Percentiles rank a stretch among this genome's conserved stretches.
Evolutionary conservation across 768 basidiomycete genomes (phyloP).

Genomic region (Lentinula sp.): DNA sequence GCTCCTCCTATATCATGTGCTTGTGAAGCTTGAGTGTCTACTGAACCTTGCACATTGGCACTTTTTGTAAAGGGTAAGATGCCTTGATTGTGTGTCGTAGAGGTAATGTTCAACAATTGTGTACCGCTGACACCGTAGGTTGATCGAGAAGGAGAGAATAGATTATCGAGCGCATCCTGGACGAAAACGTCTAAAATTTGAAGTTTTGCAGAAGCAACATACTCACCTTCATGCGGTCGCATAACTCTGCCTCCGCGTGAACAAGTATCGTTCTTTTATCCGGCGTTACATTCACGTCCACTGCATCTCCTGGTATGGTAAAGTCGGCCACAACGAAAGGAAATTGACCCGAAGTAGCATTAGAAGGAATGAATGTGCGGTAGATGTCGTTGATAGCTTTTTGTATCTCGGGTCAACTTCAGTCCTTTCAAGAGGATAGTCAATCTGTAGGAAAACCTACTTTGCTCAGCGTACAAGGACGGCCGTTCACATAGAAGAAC

Average conservation of each 20-base stretch:
- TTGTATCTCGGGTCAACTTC: slow-evolving; percentile 49
- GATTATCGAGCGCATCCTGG: slow-evolving; percentile 60
- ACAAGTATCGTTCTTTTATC: slow-evolving; percentile 96
- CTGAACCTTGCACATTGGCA: not conserved
- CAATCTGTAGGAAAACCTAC: slow-evolving; percentile 24
- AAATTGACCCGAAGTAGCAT: slow-evolving; percentile 48
- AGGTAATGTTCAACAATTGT: not conserved
- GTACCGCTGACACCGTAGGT: slow-evolving; percentile 54
- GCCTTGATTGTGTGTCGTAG: not conserved
- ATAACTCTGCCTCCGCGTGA: slow-evolving; percentile 78
- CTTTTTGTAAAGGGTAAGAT: not conserved
- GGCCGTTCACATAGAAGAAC: slow-evolving; percentile 88
- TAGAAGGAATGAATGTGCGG: slow-evolving; percentile 62
- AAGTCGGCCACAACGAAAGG: slow-evolving; percentile 86
- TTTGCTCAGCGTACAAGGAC: slow-evolving; percentile 79
- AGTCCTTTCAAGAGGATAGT: not conserved
- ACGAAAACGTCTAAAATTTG: not conserved
- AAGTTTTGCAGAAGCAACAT: slow-evolving; percentile 2
- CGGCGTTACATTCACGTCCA: slow-evolving; percentile 91
- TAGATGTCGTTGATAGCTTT: slow-evolving; percentile 93
- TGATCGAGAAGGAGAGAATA: slow-evolving; percentile 66
- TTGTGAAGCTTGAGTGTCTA: not conserved
- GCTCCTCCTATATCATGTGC: not conserved
- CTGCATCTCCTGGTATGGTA: slow-evolving; percentile 43
- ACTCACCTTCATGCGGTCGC: slow-evolving; percentile 72